Conservation (phyloP, 1,284 basidiomycete species). For the Ceratobasidium sp. region DNA sequence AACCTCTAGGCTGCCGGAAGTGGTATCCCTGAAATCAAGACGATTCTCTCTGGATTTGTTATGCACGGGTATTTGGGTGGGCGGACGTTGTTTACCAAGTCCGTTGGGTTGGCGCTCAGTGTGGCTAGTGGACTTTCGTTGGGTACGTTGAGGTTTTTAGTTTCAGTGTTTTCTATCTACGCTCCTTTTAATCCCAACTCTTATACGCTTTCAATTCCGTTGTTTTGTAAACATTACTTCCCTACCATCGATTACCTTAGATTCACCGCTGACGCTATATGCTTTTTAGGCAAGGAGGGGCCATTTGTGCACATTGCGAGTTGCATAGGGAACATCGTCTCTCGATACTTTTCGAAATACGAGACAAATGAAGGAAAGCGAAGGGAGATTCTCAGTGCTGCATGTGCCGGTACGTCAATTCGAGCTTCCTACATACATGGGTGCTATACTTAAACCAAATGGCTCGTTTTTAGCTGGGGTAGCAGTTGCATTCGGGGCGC, state of each 20-base stretch:
- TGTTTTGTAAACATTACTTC: too few relatives aligned
- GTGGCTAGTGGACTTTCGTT: constrained; percentile 94
- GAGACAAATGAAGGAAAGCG: constrained; percentile 96
- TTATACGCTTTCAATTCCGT: too few relatives aligned
- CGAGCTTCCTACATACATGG: too few relatives aligned
- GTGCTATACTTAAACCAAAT: too few relatives aligned
- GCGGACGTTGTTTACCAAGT: constrained; percentile 92
- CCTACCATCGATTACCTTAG: too few relatives aligned
- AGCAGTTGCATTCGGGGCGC: constrained; percentile 97
- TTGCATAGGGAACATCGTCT: constrained; percentile 95
- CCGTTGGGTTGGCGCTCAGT: constrained; percentile 91
- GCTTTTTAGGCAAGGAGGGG: constrained; percentile 95
- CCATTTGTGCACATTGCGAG: constrained; percentile 97
- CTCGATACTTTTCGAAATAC: constrained; percentile 88
- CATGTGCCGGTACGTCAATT: too few relatives aligned
- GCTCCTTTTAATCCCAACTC: too few relatives aligned
- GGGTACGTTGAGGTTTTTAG: too few relatives aligned
- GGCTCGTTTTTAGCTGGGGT: constrained; percentile 73
- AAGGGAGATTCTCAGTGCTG: background rate
- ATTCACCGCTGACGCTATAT: too few relatives aligned
- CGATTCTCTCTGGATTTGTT: constrained; percentile 96
- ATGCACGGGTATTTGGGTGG: constrained; percentile 96
- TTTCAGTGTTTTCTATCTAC: constrained; percentile 69
- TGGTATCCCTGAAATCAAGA: constrained; percentile 99
- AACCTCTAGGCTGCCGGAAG: constrained; percentile 87